These are phyloP conservation scores for Cytauxzoon felis DNA, from an alignment of 169 alveolate species.

Conservation along the genomic window DNA sequence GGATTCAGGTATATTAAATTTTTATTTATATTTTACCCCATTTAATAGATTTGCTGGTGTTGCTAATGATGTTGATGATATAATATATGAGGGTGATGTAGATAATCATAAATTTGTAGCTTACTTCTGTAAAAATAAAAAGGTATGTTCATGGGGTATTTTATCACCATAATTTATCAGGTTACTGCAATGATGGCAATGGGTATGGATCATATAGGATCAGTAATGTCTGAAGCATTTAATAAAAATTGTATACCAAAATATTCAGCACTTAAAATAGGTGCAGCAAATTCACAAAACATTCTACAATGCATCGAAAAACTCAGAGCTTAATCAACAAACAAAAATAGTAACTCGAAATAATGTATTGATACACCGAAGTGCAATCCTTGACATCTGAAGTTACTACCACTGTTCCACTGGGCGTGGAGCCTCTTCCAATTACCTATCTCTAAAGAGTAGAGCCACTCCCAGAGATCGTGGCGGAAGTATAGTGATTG, in stretches of 20 bases:
- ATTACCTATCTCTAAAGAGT: too few relatives aligned
- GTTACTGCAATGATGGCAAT: constrained; percentile 46
- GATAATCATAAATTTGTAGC: constrained; percentile 67
- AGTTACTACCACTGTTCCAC: too few relatives aligned
- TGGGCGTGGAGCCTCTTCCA: too few relatives aligned
- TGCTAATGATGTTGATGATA: constrained; percentile 61
- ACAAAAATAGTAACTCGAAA: too few relatives aligned
- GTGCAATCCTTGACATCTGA: too few relatives aligned
- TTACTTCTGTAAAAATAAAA: constrained; percentile 65
- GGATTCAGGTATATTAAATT: constrained; percentile 55
- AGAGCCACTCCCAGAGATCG: too few relatives aligned
- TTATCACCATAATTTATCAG: background rate
- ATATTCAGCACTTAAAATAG: constrained; percentile 52
- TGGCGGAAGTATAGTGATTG: too few relatives aligned
- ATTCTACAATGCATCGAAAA: constrained; percentile 53
- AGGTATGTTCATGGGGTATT: constrained; percentile 19
- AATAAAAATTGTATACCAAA: constrained; percentile 55
- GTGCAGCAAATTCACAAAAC: constrained; percentile 51
- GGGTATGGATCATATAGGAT: constrained; percentile 60
- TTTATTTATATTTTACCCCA: background rate
- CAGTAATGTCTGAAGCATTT: constrained; percentile 52
- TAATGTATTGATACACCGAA: too few relatives aligned
- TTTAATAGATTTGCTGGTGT: constrained; percentile 60
- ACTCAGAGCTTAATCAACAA: background rate
- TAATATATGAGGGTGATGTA: constrained; percentile 72